Percentiles rank a stretch among this genome's conserved stretches.
Evolutionary conservation across 1,139 yeast genomes (phyloP).

Genomic region (Saccharomycopsis hybrid): DNA sequence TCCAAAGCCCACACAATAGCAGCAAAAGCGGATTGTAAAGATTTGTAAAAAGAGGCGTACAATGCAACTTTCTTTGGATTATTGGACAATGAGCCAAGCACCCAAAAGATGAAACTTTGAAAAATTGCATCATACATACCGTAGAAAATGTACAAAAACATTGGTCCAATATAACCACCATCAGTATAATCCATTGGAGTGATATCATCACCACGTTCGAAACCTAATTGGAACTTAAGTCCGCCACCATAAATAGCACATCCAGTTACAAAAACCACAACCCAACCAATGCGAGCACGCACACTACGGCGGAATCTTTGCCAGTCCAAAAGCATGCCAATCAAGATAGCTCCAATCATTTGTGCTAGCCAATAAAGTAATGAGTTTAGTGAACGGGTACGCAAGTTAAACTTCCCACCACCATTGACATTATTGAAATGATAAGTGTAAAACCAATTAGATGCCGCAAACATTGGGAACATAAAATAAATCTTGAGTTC

Average conservation of each 20-base stretch:
- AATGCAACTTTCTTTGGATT: slow-evolving; percentile 50
- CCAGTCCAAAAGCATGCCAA: slow-evolving; percentile 46
- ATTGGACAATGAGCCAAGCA: slow-evolving; percentile 52
- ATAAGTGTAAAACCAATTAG: slow-evolving; percentile 63
- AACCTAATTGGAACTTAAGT: slow-evolving; percentile 41
- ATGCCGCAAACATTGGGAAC: slow-evolving; percentile 57
- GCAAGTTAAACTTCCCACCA: slow-evolving; percentile 44
- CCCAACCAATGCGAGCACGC: slow-evolving; percentile 45
- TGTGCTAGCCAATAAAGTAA: slow-evolving; percentile 56
- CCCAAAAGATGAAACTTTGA: slow-evolving; percentile 52
- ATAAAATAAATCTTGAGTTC: slow-evolving; percentile 44
- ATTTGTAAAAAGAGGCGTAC: slow-evolving; percentile 58
- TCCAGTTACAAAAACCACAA: slow-evolving; percentile 35
- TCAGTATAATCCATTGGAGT: slow-evolving; percentile 41
- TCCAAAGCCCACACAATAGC: slow-evolving; percentile 59
- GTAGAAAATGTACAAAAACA: slow-evolving; percentile 55
- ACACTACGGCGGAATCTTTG: slow-evolving; percentile 35
- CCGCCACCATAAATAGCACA: slow-evolving; percentile 62
- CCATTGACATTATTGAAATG: slow-evolving; percentile 55
- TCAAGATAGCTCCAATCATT: slow-evolving; percentile 47
- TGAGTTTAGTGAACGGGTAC: slow-evolving; percentile 56
- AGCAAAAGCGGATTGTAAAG: slow-evolving; percentile 58
- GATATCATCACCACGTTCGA: slow-evolving; percentile 37
- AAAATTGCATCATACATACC: slow-evolving; percentile 53
- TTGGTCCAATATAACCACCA: slow-evolving; percentile 46